Percentiles rank a stretch among this genome's conserved stretches.
Conservation (phyloP, 495 filamentous ascomycete species). For the Wilcoxina mikolae region DNA sequence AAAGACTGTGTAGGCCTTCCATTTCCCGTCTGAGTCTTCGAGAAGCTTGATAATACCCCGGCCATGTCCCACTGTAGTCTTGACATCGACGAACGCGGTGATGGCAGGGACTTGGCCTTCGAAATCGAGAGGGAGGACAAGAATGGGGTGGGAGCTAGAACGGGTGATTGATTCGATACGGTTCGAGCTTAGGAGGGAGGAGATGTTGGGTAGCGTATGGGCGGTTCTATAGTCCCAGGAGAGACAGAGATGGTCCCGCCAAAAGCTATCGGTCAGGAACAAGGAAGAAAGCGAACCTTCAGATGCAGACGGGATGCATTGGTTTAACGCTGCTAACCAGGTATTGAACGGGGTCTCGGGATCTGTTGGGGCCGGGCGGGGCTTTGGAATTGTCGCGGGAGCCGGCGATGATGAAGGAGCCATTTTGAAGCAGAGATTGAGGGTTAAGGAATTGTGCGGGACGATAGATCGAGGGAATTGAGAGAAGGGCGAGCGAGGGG, state of each 20-base stretch:
- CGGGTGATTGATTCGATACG: conserved; percentile 11
- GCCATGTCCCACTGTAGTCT: conserved; percentile 41
- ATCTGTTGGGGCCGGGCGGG: conserved; percentile 1
- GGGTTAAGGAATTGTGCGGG: too few relatives aligned
- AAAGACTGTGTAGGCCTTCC: conserved; percentile 54
- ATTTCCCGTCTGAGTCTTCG: conserved; percentile 34
- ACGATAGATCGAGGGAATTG: too few relatives aligned
- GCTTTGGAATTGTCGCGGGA: neutral
- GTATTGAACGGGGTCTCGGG: neutral
- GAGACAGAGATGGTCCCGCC: conserved; percentile 47
- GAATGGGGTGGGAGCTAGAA: neutral
- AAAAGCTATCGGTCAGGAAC: conserved; percentile 45
- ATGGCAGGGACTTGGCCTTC: conserved; percentile 39
- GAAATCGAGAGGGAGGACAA: conserved; percentile 32
- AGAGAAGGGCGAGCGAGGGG: too few relatives aligned
- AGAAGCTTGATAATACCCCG: conserved; percentile 43
- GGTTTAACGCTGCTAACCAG: neutral
- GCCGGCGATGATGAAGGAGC: neutral
- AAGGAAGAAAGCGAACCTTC: conserved; percentile 16
- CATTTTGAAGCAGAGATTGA: too few relatives aligned
- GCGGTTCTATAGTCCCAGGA: conserved; percentile 47
- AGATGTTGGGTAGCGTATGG: conserved; percentile 40
- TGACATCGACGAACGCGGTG: conserved; percentile 38
- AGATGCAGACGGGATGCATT: neutral
- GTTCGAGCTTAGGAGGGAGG: conserved; percentile 33